These are phyloP conservation scores for Globomyces sp. DNA, from an alignment of 371 early-diverging fungal genomes.

Conservation along the genomic window DNA sequence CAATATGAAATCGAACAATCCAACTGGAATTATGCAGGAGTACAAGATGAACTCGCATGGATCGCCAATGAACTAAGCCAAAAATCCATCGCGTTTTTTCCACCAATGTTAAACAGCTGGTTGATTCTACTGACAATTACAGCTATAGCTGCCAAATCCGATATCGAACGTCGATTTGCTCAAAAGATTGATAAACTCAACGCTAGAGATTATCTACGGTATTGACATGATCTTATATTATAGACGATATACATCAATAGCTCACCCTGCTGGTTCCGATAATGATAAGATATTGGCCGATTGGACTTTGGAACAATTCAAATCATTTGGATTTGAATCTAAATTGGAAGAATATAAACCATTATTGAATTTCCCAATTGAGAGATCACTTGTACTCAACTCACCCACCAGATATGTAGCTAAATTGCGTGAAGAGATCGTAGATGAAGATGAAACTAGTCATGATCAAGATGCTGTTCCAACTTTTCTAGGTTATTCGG, in stretches of 20 bases:
- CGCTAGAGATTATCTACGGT: too few species aligned
- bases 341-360: slow-evolving; percentile 62
- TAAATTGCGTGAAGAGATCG: slow-evolving; percentile 49
- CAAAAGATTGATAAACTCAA: too few species aligned
- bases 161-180: too few species aligned
- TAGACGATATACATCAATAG: slow-evolving; percentile 22
- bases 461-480: slow-evolving; percentile 50
- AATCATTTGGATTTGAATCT: slow-evolving; percentile 52
- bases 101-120: too few species aligned
- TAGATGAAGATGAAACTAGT: slow-evolving; percentile 58
- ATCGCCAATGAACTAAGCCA: too few species aligned
- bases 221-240: background rate
- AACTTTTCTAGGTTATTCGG: slow-evolving; percentile 67
- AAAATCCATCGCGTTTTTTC: too few species aligned
- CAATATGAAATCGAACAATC: too few species aligned
- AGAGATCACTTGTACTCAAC: slow-evolving; percentile 54
- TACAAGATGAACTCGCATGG: too few species aligned
- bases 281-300: slow-evolving; percentile 46
- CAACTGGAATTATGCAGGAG: too few species aligned
- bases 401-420: slow-evolving; percentile 54
- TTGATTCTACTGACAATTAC: too few species aligned
- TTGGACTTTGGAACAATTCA: slow-evolving; percentile 57
- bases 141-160: too few species aligned
- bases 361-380: slow-evolving; percentile 43
- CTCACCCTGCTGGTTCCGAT: slow-evolving; percentile 24